Percentiles rank a stretch among this genome's conserved stretches.
Conservation (phyloP, 345 rosid species). For the Arabidopsis arenosa region DNA sequence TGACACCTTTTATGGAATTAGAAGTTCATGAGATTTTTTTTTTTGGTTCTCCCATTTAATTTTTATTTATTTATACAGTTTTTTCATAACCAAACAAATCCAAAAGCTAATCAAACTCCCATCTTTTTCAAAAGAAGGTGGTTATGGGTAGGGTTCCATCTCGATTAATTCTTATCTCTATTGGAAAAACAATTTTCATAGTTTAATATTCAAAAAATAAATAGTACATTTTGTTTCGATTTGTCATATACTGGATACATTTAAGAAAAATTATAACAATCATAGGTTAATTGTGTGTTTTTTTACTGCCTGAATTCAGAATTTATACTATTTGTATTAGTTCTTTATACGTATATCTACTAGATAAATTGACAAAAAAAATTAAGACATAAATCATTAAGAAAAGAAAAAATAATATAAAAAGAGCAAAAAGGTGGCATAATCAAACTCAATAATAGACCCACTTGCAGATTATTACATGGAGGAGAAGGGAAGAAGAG, state of each 20-base stretch:
- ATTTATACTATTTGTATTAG: not conserved
- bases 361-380: not conserved
- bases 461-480: slow-evolving; percentile 44
- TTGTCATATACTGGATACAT: not conserved
- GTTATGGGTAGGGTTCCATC: slow-evolving; percentile 35
- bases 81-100: slow-evolving; percentile 22
- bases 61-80: not conserved
- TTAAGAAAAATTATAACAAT: not conserved
- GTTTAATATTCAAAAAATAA: not conserved
- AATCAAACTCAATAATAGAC: slow-evolving; percentile 41
- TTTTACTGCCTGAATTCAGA: not conserved
- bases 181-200: not conserved
- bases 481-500: slow-evolving; percentile 15
- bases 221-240: not conserved
- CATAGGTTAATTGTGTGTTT: not conserved
- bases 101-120: slow-evolving; percentile 31
- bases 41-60: not conserved
- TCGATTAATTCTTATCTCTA: not conserved
- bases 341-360: not conserved
- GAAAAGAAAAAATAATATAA: not conserved
- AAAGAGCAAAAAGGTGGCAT: slow-evolving; percentile 30
- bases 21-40: slow-evolving; percentile 27
- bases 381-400: not conserved
- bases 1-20: slow-evolving; percentile 42
- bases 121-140: slow-evolving; percentile 36